Evolutionary conservation across 1,139 yeast species (phyloP), one percentile per base, ranked within the genome.

Genomic region (Candida freyschussii): DNA sequence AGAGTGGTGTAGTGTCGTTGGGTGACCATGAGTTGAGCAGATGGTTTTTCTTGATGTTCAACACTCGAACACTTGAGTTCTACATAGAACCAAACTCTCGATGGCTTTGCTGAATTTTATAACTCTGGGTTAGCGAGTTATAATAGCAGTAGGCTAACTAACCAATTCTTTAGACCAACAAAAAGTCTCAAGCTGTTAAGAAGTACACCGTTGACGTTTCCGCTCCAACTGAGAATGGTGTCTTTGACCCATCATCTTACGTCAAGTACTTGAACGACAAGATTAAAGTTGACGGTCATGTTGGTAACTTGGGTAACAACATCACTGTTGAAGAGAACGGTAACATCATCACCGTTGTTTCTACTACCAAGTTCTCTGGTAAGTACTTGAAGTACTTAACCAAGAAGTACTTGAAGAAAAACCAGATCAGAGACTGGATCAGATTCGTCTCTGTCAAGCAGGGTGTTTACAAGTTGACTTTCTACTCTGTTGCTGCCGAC

Each of bases 381-480:
- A 91, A 93, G 77, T 91, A 91, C 95, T 83, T 87, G 70, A 91
- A 91, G 78, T 91, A 89, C 91, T 78, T 91, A 68, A 85, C 97
- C 64, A 91, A 91, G 87, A 89, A 94, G 80, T 91, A 86, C 93
- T 85, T 91, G 72, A 91, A 91, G 95, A 91, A 91, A 86, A 86
- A 87, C 93, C 94, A 85, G 74, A 84, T 89, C 76, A 83, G 93
- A 78, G 98, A 91, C 78, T 91, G 98, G 98, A 87, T 93, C 72
- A 93, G 98, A 81, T 91, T 93, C 63, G 96, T 91, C 57, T 84
- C 98, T 55, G 79, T 84, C 64, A 82, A 87, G 76, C 86, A 85
- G 72, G 87, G 91, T 82, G 81, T 78, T 68, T 93, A 91, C 86
- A 86, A 85, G 70, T 83, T 93, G 76, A 89, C 93, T 72, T 93